Evolutionary conservation across 1,139 yeast species (phyloP), one percentile per base, ranked within the genome.

Genomic region (Scheffersomyces cryptocercus): DNA sequence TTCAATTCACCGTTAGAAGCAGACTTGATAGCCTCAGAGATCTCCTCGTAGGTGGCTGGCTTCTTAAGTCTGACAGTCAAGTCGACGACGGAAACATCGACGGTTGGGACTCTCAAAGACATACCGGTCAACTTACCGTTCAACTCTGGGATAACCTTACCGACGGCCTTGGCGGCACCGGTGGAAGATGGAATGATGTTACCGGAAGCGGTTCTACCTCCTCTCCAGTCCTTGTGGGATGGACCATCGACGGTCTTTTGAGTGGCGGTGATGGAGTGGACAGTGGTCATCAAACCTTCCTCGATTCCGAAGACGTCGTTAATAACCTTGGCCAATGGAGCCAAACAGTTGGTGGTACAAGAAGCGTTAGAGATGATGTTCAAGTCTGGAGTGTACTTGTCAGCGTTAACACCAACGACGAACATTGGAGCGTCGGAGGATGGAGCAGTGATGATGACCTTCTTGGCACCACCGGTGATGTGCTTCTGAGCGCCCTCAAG

Each of bases 141-240:
- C 66, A 86, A 84, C 67, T 82, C 84, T 62, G 95, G 95, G 62
- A 87, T 85, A 65, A 87, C 95, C 81, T 85, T 85, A 71, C 93
- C 95, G 62, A 86, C 95, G 60, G 93, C 93, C 82, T 86, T 86
- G 67, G 95, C 95, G 66, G 95, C 95, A 81, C 95, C 95, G 57
- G 95, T 86, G 58, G 93, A 85, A 41, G 93, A 86, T 68, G 95
- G 95, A 64, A 86, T 86, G 69, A 86, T 85, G 87, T 86, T 86
- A 68, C 87, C 91, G 51, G 90, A 82, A 67, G 95, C 95, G 65
- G 95, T 84, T 76, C 95, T 84, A 72, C 95, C 95, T 70, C 95
- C 95, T 81, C 95, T 83, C 95, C 95, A 87, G 82, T 87, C 95
- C 83, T 86, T 86, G 81, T 83, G 85, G 70, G 93, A 85, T 65